Conservation (phyloP, 345 rosid species). For the Eucalyptus curtisii region DNA sequence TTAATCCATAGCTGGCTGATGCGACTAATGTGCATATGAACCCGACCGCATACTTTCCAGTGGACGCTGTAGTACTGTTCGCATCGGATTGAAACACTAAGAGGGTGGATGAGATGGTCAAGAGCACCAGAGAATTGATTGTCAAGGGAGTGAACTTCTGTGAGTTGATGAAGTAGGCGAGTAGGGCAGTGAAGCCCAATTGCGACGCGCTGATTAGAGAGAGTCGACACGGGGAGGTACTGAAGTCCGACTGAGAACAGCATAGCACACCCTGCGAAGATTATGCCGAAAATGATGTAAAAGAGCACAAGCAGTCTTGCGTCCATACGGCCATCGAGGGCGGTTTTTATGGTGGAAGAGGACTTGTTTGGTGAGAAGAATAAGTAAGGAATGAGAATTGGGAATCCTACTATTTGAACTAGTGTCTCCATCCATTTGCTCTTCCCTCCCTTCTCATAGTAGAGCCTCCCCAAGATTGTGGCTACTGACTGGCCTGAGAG, state of each 20-base stretch:
- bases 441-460: constrained; percentile 33
- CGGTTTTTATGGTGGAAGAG: neutral
- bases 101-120: constrained; percentile 36
- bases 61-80: neutral
- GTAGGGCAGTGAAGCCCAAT: constrained; percentile 39
- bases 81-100: constrained; percentile 15
- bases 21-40: constrained; percentile 35
- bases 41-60: constrained; percentile 11
- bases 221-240: constrained; percentile 45
- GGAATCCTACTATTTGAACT: constrained; percentile 34
- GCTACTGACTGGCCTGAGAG: constrained; percentile 29
- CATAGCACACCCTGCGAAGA: constrained; percentile 9
- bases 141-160: constrained; percentile 35
- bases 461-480: constrained; percentile 27
- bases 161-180: constrained; percentile 32
- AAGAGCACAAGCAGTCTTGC: neutral
- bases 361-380: constrained; percentile 3
- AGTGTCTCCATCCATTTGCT: constrained; percentile 42
- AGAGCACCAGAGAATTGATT: constrained; percentile 28
- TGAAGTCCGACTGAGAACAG: constrained; percentile 36
- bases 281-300: constrained; percentile 20
- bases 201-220: constrained; percentile 30
- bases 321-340: neutral
- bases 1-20: constrained; percentile 27
- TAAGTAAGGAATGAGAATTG: constrained; percentile 32